These are phyloP conservation scores for Cytospora schulzeri DNA, from an alignment of 2,329 filamentous ascomycete genomes.

Conservation along the genomic window DNA sequence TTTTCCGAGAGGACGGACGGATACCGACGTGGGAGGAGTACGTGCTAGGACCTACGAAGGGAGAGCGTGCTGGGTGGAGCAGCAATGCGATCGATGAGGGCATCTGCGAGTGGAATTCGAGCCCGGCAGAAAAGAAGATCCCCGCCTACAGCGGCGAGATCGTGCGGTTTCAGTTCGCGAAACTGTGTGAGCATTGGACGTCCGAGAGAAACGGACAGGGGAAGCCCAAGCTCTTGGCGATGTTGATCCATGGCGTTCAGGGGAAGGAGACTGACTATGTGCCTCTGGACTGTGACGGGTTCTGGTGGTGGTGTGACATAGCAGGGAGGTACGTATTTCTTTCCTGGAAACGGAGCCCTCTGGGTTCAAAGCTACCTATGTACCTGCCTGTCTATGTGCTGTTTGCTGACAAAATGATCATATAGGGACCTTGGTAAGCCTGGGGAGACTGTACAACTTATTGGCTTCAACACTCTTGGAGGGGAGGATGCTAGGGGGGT, in stretches of 20 bases:
- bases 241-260: constrained; percentile 67
- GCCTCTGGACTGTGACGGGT: constrained; percentile 75
- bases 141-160: constrained; percentile 54
- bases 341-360: not conserved
- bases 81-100: constrained; percentile 51
- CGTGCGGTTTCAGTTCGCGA: constrained; percentile 79
- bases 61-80: constrained; percentile 52
- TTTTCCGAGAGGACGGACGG: constrained; percentile 75
- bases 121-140: constrained; percentile 63
- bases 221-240: constrained; percentile 69
- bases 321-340: constrained; percentile 41
- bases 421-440: constrained; percentile 62
- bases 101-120: constrained; percentile 59
- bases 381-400: not conserved
- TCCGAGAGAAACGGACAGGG: constrained; percentile 68
- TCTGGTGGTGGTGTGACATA: constrained; percentile 81
- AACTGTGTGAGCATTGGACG: constrained; percentile 81
- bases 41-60: constrained; percentile 60
- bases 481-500: constrained; percentile 51
- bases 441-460: constrained; percentile 68
- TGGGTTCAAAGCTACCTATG: not conserved
- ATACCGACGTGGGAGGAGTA: constrained; percentile 80
- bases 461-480: constrained; percentile 56
- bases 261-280: constrained; percentile 69
- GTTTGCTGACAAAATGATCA: not conserved